These are phyloP conservation scores for Syzygium syzygioides DNA, from an alignment of 441 rosid species.

Conservation along the genomic window DNA sequence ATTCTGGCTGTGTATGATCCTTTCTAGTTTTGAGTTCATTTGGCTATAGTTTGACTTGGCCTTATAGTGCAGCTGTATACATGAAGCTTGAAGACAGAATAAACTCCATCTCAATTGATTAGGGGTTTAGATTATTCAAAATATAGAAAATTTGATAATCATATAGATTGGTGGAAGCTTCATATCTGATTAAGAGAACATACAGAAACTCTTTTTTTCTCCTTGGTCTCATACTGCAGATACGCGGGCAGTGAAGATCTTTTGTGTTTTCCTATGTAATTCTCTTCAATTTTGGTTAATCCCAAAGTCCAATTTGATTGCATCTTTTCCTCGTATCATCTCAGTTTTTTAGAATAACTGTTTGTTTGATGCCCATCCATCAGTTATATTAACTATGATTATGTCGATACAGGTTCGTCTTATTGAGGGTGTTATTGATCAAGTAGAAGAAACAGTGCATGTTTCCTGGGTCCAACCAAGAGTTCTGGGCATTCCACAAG, in stretches of 20 bases:
- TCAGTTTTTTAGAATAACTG: background rate
- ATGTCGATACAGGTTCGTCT: constrained; percentile 65
- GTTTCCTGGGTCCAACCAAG: constrained; percentile 99
- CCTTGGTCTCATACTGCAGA: background rate
- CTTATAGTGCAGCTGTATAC: background rate
- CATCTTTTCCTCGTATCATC: too few species aligned
- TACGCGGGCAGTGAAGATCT: background rate
- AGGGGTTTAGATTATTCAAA: background rate
- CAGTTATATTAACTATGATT: background rate
- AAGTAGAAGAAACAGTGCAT: constrained; percentile 85
- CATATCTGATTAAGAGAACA: background rate
- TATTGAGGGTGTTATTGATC: constrained; percentile 80
- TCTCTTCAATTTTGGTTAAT: background rate
- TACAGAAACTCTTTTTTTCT: background rate
- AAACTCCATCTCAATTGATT: background rate
- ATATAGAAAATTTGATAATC: background rate
- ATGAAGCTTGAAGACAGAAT: background rate
- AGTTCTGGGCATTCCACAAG: constrained; percentile 82
- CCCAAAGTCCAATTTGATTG: too few species aligned
- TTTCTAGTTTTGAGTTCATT: background rate
- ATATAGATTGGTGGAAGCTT: background rate
- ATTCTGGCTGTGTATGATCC: background rate
- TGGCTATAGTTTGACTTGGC: background rate
- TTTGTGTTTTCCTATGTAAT: background rate
- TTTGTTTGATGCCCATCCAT: background rate